phyloP scores from a whole-genome alignment of 2,329 filamentous ascomycete species.

The Scedosporium apiospermum region DNA sequence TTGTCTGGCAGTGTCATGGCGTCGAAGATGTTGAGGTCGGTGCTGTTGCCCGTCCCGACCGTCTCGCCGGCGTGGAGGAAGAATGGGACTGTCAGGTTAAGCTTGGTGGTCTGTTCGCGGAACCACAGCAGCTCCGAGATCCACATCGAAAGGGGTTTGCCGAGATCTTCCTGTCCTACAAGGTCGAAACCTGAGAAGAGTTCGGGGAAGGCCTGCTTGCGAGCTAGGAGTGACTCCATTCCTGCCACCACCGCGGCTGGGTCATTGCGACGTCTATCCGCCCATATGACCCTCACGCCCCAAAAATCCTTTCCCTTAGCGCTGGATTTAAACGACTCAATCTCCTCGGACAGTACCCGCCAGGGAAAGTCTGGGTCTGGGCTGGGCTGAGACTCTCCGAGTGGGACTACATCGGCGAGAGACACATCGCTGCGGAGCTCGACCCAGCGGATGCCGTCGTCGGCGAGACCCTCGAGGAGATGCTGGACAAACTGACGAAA shows the following conservation, averaged over 20 bases:
- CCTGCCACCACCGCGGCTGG: slow-evolving; percentile 57
- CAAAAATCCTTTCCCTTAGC: slow-evolving; percentile 69
- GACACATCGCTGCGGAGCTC: slow-evolving; percentile 48
- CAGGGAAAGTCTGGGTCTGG: slow-evolving; percentile 34
- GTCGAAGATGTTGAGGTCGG: slow-evolving; percentile 79
- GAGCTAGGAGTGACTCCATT: slow-evolving; percentile 84
- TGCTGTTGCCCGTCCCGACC: slow-evolving; percentile 61
- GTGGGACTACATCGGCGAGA: no score
- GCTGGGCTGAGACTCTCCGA: no score
- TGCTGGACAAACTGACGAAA: slow-evolving; percentile 66
- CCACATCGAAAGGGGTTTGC: slow-evolving; percentile 65
- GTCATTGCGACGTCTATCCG: slow-evolving; percentile 55
- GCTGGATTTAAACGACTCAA: slow-evolving; percentile 63
- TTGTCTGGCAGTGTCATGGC: slow-evolving; percentile 81
- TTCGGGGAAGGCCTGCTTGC: slow-evolving; percentile 70
- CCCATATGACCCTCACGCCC: slow-evolving; percentile 81
- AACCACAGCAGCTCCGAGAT: slow-evolving; percentile 91
- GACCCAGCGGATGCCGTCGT: slow-evolving; percentile 76
- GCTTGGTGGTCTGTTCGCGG: slow-evolving; percentile 69
- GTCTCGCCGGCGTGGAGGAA: slow-evolving; percentile 94
- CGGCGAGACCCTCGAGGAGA: slow-evolving; percentile 61
- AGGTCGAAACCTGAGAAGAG: slow-evolving; percentile 82
- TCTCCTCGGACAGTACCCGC: slow-evolving; percentile 64
- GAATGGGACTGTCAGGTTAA: slow-evolving; percentile 77
- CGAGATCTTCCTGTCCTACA: slow-evolving; percentile 77